These are phyloP conservation scores for Xeromyces bisporus DNA, from an alignment of 495 filamentous ascomycete species.

Conservation along the genomic window DNA sequence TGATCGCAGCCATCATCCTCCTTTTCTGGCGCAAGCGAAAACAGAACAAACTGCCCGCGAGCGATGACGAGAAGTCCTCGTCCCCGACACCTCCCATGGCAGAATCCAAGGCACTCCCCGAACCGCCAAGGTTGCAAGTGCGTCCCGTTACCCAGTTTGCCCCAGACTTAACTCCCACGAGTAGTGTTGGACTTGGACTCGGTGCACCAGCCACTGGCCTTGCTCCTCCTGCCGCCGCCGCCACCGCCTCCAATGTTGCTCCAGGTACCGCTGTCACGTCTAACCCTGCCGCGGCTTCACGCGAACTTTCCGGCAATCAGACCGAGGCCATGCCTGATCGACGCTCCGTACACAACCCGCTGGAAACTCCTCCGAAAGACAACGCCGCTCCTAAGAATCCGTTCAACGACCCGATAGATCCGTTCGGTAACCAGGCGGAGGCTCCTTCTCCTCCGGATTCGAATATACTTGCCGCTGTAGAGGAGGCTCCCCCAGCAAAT, in stretches of 20 bases:
- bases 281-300: conserved; percentile 8
- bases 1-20: conserved; percentile 43
- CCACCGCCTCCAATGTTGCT: not conserved
- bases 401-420: conserved; percentile 33
- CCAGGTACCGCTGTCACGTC: conserved; percentile 6
- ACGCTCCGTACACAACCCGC: conserved; percentile 8
- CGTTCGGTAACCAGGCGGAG: conserved; percentile 34
- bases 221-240: conserved; percentile 14
- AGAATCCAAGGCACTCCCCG: conserved; percentile 11
- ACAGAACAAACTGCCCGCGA: conserved; percentile 26
- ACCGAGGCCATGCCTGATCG: conserved; percentile 4
- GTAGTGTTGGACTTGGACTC: conserved; percentile 13
- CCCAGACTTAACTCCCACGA: conserved; percentile 40
- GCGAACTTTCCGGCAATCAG: conserved; percentile 21
- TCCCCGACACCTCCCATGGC: conserved; percentile 12
- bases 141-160: conserved; percentile 79
- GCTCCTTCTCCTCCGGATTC: conserved; percentile 13
- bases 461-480: no score
- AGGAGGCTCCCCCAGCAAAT: no score
- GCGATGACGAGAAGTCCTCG: conserved; percentile 43
- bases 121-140: conserved; percentile 66
- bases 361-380: conserved; percentile 20
- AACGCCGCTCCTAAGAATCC: conserved; percentile 26
- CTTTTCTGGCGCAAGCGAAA: conserved; percentile 49
- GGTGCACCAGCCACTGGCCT: conserved; percentile 15